Evolutionary conservation across 768 basidiomycete species (phyloP).

Genomic region (Steccherinum ochraceum): DNA sequence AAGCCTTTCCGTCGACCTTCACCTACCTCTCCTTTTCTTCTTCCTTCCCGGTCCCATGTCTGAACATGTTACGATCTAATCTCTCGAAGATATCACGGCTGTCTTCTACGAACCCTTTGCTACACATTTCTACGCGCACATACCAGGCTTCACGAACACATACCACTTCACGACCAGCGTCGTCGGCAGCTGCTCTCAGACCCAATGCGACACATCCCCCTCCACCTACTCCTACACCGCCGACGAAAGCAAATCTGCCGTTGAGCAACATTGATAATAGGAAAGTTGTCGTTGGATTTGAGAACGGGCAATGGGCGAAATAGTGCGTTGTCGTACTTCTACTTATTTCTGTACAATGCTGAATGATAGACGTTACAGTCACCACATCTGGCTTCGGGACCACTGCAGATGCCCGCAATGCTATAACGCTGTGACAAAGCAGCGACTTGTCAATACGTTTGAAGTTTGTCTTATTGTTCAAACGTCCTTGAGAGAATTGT

Average conservation of each 20-base stretch:
- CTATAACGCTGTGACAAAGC: slow-evolving; percentile 85
- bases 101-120: too few relatives aligned
- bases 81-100: too few relatives aligned
- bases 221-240: neutral
- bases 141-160: neutral
- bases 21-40: too few relatives aligned
- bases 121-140: too few relatives aligned
- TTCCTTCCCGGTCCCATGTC: too few relatives aligned
- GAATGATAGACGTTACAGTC: slow-evolving; percentile 40
- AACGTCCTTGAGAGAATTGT: neutral
- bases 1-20: too few relatives aligned
- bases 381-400: slow-evolving; percentile 87
- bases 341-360: neutral
- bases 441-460: slow-evolving; percentile 82
- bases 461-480: slow-evolving; percentile 42
- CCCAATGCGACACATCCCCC: neutral
- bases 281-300: slow-evolving; percentile 69
- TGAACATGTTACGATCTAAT: too few relatives aligned
- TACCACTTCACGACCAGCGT: neutral
- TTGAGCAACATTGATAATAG: slow-evolving; percentile 44
- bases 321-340: slow-evolving; percentile 47
- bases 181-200: slow-evolving; percentile 10
- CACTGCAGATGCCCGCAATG: slow-evolving; percentile 87
- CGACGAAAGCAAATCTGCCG: slow-evolving; percentile 15
- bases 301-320: slow-evolving; percentile 62